Percentiles rank a stretch among this genome's conserved stretches.
Conservation (phyloP, 768 basidiomycete species). For the Termitomyces sp. region DNA sequence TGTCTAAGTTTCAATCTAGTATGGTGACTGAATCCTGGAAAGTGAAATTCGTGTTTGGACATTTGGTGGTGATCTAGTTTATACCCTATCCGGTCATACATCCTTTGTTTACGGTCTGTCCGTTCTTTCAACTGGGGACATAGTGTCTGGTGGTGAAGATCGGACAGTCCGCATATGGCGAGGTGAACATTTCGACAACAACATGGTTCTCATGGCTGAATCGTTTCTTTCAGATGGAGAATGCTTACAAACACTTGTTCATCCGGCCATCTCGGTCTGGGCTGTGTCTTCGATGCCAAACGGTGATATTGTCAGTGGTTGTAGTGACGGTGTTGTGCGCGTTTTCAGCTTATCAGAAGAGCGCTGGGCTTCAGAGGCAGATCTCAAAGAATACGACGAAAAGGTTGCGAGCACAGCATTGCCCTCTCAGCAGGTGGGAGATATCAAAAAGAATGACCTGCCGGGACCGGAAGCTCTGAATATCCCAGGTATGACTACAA, state of each 20-base stretch:
- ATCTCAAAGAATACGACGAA: slow-evolving; percentile 67
- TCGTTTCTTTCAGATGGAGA: slow-evolving; percentile 61
- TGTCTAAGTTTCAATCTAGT: slow-evolving; percentile 8
- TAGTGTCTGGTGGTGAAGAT: slow-evolving; percentile 93
- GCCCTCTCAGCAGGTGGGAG: slow-evolving; percentile 83
- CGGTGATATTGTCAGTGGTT: slow-evolving; percentile 88
- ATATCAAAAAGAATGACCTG: slow-evolving; percentile 88
- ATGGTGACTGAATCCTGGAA: not conserved
- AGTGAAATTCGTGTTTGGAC: slow-evolving; percentile 95
- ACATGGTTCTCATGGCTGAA: not conserved
- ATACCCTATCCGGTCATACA: slow-evolving; percentile 88
- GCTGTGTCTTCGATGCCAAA: slow-evolving; percentile 82
- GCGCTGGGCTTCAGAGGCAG: slow-evolving; percentile 64
- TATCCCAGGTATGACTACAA: slow-evolving; percentile 50
- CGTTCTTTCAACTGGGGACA: slow-evolving; percentile 73
- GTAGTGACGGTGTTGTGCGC: slow-evolving; percentile 83
- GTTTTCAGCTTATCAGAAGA: slow-evolving; percentile 76
- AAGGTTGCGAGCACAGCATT: slow-evolving; percentile 74
- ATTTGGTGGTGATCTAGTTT: slow-evolving; percentile 69
- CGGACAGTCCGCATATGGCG: slow-evolving; percentile 89
- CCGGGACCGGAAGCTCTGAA: slow-evolving; percentile 80
- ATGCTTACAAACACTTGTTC: slow-evolving; percentile 82
- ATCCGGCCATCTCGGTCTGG: slow-evolving; percentile 98
- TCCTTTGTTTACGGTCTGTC: slow-evolving; percentile 94
- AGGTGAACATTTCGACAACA: slow-evolving; percentile 38